Evolutionary conservation across 768 basidiomycete genomes (phyloP).

Genomic region (Phlegmacium glaucopus): DNA sequence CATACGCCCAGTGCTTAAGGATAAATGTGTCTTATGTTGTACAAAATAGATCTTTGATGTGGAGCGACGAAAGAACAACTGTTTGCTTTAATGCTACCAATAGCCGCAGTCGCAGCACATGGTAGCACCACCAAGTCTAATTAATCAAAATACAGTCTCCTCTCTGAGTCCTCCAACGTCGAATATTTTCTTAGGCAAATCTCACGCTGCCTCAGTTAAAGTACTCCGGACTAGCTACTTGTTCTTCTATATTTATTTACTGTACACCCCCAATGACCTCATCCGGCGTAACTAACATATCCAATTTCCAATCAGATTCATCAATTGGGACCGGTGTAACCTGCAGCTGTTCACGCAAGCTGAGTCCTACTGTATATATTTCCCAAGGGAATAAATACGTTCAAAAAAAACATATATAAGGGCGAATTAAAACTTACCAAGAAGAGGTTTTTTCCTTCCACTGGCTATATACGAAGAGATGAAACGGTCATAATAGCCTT

Average conservation of each 20-base stretch:
- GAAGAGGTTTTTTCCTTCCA: slow-evolving; percentile 45
- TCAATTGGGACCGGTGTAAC: slow-evolving; percentile 13
- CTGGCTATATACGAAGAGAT: slow-evolving; percentile 49
- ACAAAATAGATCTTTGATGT: no score
- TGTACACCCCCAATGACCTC: slow-evolving; percentile 6
- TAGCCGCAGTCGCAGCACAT: no score
- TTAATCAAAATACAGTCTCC: no score
- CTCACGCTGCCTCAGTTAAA: no score
- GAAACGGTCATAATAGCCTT: slow-evolving; percentile 81
- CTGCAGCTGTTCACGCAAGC: slow-evolving; percentile 18
- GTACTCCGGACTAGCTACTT: no score
- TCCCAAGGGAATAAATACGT: background rate
- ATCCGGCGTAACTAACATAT: slow-evolving; percentile 19
- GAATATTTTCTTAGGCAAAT: no score
- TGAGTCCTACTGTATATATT: slow-evolving; percentile 14
- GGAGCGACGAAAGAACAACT: no score
- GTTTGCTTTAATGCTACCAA: no score
- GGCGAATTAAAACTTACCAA: slow-evolving; percentile 42
- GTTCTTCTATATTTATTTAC: background rate
- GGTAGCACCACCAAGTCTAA: no score
- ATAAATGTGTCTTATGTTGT: no score
- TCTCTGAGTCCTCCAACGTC: no score
- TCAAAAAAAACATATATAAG: background rate
- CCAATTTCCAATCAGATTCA: slow-evolving; percentile 20
- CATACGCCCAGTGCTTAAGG: no score